Evolutionary conservation across 148 eudicot genomes (phyloP), one percentile per base, ranked within the genome.

Genomic region (Fagopyrum tataricum): DNA sequence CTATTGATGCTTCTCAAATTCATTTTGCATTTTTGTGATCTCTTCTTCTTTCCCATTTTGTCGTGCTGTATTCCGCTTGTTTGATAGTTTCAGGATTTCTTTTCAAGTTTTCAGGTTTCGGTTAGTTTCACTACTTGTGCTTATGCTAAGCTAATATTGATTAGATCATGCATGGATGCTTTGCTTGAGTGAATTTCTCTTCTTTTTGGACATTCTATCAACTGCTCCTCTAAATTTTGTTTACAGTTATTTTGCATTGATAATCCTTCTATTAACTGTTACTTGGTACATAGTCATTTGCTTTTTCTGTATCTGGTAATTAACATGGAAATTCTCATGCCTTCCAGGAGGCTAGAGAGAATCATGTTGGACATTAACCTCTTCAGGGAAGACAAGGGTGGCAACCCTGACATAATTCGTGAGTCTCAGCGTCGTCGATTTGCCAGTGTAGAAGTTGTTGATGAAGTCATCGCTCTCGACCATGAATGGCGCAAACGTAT

Each of bases 331-430:
- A 6, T 52, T 15, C 6, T 52, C 56, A 14, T 17, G 17, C n/a
- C 56, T 52, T 20, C 3, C 26, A 55, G 26, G 2, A 55, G 2
- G 61, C 24, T 55, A 31, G 71, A 42, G 23, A 67, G 71, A 39
- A 42, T 18, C 71, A 90, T 93, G 98, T 76, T 93, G 85, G 98
- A 94, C 82, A 88, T 94, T 49, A 94, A 91, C 58, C 84, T 94
- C 4, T 91, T 91, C 73, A 74, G 98, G 12, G 89, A 72, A 72
- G 97, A 94, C 39, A 94, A 91, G 79, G 98, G 96, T 1, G 75
- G 82, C 8, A 81, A 91, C 64, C 98, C 97, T 2, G 93, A 94
- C 51, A 73, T 82, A 46, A 88, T 94, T 48, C 85, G 98, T 18
- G 97, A 89, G 53, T 93, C 95, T 2, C 91, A 86, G 78, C 93